Conservation (phyloP, 2,329 filamentous ascomycete species). For the Monilinia vaccinii-corymbosi region DNA sequence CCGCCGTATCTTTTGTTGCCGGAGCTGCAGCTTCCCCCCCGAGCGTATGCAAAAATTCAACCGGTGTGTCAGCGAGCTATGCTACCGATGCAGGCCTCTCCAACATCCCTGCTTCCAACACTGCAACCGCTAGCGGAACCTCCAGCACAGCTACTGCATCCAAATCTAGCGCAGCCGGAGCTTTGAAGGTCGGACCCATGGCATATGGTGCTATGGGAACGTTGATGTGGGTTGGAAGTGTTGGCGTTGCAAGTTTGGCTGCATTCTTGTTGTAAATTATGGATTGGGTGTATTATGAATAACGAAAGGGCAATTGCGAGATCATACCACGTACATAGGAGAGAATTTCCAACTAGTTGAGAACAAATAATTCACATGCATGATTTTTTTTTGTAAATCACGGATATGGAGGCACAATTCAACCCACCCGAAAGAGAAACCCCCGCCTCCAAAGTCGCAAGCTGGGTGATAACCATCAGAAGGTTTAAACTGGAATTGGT, state of each 20-base stretch:
- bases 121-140: background rate
- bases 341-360: background rate
- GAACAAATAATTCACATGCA: background rate
- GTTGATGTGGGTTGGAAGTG: conserved; percentile 12
- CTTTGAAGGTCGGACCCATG: conserved; percentile 1
- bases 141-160: conserved; percentile 2
- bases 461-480: background rate
- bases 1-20: conserved; percentile 45
- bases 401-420: background rate
- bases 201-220: conserved; percentile 10
- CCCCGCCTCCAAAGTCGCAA: background rate
- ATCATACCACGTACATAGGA: background rate
- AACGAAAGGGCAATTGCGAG: background rate
- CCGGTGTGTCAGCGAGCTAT: conserved; percentile 26
- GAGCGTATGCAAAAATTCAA: conserved; percentile 34
- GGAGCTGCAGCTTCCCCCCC: conserved; percentile 28
- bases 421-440: background rate
- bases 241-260: conserved; percentile 14
- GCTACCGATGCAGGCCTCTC: conserved; percentile 13
- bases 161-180: conserved; percentile 6
- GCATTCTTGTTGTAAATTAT: conserved; percentile 14
- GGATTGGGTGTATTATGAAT: background rate
- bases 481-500: background rate
- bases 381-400: background rate
- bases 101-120: conserved; percentile 12